Evolutionary conservation across 2,329 filamentous ascomycete genomes (phyloP).

Genomic region (Sordariomycetes sp.): DNA sequence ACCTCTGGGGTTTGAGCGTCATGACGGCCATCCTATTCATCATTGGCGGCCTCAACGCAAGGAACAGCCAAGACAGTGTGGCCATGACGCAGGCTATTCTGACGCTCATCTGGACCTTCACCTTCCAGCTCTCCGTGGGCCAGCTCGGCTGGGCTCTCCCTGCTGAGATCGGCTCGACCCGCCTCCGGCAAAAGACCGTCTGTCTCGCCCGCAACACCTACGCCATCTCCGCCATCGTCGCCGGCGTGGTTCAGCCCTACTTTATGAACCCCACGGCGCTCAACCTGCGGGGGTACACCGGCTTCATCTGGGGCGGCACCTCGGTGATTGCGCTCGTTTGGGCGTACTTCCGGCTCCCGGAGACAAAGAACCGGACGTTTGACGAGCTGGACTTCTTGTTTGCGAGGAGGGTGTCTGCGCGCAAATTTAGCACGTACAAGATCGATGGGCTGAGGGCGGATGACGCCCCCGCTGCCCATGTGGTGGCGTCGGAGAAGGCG

Average conservation of each 20-base stretch:
- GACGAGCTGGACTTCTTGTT: constrained; percentile 29
- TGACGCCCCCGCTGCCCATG: not conserved
- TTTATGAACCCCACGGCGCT: constrained; percentile 21
- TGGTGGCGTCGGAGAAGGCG: not conserved
- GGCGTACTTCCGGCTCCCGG: constrained; percentile 36
- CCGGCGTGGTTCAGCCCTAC: constrained; percentile 15
- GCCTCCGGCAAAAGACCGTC: constrained; percentile 18
- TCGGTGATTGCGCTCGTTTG: constrained; percentile 31
- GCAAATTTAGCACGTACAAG: constrained; percentile 18
- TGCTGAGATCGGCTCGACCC: constrained; percentile 16
- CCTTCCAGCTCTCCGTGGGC: constrained; percentile 78
- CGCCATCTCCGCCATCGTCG: constrained; percentile 8
- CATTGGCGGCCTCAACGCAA: constrained; percentile 72
- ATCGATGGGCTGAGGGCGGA: constrained; percentile 4
- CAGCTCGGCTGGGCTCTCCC: constrained; percentile 19
- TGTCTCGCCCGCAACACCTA: constrained; percentile 15
- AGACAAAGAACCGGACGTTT: constrained; percentile 34
- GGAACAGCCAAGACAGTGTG: constrained; percentile 42
- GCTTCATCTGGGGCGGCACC: constrained; percentile 28
- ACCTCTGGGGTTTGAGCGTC: constrained; percentile 60
- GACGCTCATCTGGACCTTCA: constrained; percentile 71
- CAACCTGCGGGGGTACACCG: constrained; percentile 23
- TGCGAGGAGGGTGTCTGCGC: constrained; percentile 21
- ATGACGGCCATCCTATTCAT: constrained; percentile 67
- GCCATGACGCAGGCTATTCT: constrained; percentile 65